Evolutionary conservation across 1,139 yeast species (phyloP).

Genomic region (Yamadazyma sp.): DNA sequence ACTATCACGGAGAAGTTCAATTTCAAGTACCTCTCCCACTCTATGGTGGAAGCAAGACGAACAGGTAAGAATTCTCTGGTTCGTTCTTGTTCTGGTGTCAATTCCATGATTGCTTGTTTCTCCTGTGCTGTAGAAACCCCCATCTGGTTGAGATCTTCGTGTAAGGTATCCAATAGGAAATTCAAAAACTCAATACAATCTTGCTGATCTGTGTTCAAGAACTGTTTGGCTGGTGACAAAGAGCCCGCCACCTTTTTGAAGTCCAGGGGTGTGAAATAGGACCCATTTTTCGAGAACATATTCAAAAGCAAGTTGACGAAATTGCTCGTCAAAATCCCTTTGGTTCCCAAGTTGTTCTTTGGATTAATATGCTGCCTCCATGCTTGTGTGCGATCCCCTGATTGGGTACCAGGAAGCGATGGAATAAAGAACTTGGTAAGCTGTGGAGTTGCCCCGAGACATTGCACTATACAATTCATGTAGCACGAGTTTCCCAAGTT

Average conservation of each 20-base stretch:
- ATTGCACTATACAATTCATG: constrained; percentile 88
- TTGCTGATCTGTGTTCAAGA: constrained; percentile 81
- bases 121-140: constrained; percentile 31
- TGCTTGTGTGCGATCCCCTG: constrained; percentile 28
- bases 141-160: constrained; percentile 81
- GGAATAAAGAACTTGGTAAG: constrained; percentile 44
- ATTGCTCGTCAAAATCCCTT: constrained; percentile 74
- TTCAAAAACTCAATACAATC: constrained; percentile 91
- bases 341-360: constrained; percentile 75
- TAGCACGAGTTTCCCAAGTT: constrained; percentile 93
- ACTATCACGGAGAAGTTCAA: constrained; percentile 84
- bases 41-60: constrained; percentile 84
- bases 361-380: constrained; percentile 74
- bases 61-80: constrained; percentile 74
- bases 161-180: constrained; percentile 79
- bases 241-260: constrained; percentile 68
- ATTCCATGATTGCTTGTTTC: constrained; percentile 41
- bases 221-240: constrained; percentile 59
- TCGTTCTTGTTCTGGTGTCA: constrained; percentile 75
- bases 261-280: constrained; percentile 53
- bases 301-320: constrained; percentile 67
- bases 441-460: constrained; percentile 55
- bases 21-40: constrained; percentile 90
- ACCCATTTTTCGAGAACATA: constrained; percentile 52
- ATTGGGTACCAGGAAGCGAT: constrained; percentile 18